Evolutionary conservation across 2,329 filamentous ascomycete species (phyloP), one percentile per base, ranked within the genome.

Genomic region (Hypoxylon sp.): DNA sequence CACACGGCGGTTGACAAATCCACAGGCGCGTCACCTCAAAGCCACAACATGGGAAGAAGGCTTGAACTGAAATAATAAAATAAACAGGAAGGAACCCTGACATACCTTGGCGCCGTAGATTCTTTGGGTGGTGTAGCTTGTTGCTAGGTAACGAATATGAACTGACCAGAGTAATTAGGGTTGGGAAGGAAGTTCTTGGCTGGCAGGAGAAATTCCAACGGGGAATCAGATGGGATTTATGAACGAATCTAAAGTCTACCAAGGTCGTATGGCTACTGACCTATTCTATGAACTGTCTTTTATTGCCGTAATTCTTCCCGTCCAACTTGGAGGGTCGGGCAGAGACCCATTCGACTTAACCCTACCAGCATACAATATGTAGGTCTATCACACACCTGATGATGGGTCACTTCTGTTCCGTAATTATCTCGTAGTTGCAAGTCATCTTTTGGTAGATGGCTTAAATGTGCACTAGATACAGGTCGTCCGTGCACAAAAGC

Each of bases 351-450:
- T 52, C 47, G n/a, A 29, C 19, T 31, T n/a, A 44, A 24, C n/a
- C 8, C 31, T 39, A 32, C n/a, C 31, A 11, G 13, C 17, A 44
- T 15, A 17, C 24, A 44, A 42, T 21, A 44, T 51, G 63, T 53
- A 57, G 37, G 46, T 42, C 21, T 39, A 59, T 64, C 60, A 60
- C 39, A 63, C 6, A 17, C 24, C 32, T 31, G 17, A 35, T 53
- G 32, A 55, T 24, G 11, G 27, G 35, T 58, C 62, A 62, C 29
- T 62, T 47, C 15, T 47, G 17, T 29, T 48, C n/a, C 35, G 53
- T 57, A 51, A 56, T 57, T 27, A 13, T 50, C 17, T 39, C 51
- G 52, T 44, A 17, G n/a, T 27, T 31, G 50, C 32, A 44, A 31
- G 29, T 35, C 10, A 47, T 19, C 5, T n/a, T 52, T 37, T 13